Percentiles rank a stretch among this genome's conserved stretches.
phyloP scores from a whole-genome alignment of 306 rosid genomes.

The Elaeagnus macrophylla region DNA sequence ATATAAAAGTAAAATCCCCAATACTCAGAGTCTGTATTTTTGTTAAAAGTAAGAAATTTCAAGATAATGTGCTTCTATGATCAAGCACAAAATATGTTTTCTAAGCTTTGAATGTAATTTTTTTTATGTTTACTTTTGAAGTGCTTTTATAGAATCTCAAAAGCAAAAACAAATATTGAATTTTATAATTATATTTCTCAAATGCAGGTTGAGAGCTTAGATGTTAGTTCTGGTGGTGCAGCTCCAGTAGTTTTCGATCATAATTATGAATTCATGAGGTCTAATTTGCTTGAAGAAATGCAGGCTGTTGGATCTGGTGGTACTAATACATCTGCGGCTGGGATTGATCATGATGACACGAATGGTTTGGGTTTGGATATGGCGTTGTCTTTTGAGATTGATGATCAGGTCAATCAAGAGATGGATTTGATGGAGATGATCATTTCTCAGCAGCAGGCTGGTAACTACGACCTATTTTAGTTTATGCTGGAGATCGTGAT shows the following conservation, averaged over 20 bases:
- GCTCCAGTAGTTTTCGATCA: neutral
- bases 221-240: too few relatives aligned
- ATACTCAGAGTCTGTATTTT: too few relatives aligned
- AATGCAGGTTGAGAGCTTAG: neutral
- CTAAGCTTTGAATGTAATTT: too few relatives aligned
- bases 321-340: neutral
- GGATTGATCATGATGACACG: neutral
- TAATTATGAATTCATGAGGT: conserved; percentile 6
- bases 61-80: too few relatives aligned
- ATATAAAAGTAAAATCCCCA: neutral
- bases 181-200: too few relatives aligned
- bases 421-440: conserved; percentile 34
- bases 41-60: too few relatives aligned
- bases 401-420: conserved; percentile 22
- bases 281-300: conserved; percentile 8
- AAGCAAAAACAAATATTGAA: too few relatives aligned
- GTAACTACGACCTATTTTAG: too few relatives aligned
- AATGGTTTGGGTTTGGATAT: conserved; percentile 14
- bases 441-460: conserved; percentile 14
- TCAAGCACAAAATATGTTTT: too few relatives aligned
- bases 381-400: conserved; percentile 18
- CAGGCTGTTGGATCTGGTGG: neutral
- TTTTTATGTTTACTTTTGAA: too few relatives aligned
- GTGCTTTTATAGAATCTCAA: too few relatives aligned
- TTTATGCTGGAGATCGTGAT: too few relatives aligned